Base-by-base conservation (phyloP, 2,329 filamentous ascomycete species). In the Venturiaceae sp. region DNA sequence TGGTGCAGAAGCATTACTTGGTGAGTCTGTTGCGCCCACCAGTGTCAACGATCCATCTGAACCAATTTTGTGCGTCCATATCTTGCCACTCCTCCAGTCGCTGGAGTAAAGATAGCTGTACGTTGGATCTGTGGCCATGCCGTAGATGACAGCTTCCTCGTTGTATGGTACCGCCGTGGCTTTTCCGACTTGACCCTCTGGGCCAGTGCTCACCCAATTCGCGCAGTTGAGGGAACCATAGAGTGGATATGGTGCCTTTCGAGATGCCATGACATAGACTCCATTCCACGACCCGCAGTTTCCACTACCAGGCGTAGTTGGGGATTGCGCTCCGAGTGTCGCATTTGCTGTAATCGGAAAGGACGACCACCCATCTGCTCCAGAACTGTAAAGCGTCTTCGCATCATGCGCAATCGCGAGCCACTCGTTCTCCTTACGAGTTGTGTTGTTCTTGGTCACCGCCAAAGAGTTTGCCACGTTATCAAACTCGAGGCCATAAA, bases 1-100 rank as follows among this genome's bases (percentile, higher is more conserved):
- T 14, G 90, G 90, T 70, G 94, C 90, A 71, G 95, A 90, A 61
- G 80, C 79, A 3, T 81, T 73, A 50, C 80, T 78, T 0, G 89
- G 88, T 30, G 89, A 89, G 62, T 87, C 82, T 36, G 92, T 78
- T 66, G 81, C 84, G 64, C 87, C 88, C 58, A 92, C 80, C 23
- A 91, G 80, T 53, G 83, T 80, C 60, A 94, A 74, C 55, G 79
- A 75, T n/a, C 86, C 86, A 2, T 80, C 77, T 56, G 79, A 69
- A 7, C 75, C 66, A 60, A 82, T 80, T 71, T 92, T 92, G 73
- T 95, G 90, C 21, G 86, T 87, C 90, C 90, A 95, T 64, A 95
- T 77, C 72, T 87, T 87, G 75, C 91, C 90, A 61, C 83, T 86
- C 65, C 80, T 81, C 71, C 91, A 81, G 70, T 92, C 88, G 56